A percentile compares a stretch with the other conserved stretches of the same genome.
phyloP scores from a whole-genome alignment of 2,329 filamentous ascomycete species.

The Apiospora saccharicola region DNA sequence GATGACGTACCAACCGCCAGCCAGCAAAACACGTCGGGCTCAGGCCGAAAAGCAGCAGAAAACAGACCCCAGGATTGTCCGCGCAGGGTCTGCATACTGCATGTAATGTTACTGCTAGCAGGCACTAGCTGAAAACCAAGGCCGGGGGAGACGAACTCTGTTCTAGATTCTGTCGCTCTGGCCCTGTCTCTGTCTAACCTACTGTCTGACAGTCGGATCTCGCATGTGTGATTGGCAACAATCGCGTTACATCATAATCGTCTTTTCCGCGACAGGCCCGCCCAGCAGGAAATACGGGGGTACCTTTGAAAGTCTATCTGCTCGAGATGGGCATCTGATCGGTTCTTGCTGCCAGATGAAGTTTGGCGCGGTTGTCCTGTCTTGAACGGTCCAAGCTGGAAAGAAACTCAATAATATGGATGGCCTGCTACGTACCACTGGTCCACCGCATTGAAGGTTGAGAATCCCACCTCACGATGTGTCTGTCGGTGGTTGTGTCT shows the following conservation, averaged over 20 bases:
- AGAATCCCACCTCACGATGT: neutral
- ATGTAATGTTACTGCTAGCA: neutral
- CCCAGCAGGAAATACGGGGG: neutral
- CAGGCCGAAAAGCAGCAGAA: neutral
- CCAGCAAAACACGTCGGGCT: neutral
- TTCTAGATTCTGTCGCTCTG: neutral
- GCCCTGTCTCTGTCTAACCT: neutral
- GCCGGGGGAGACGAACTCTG: neutral
- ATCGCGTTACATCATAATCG: neutral
- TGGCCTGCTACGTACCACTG: neutral
- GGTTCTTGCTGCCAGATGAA: neutral
- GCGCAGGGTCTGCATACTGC: neutral
- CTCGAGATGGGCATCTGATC: neutral
- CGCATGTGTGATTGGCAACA: neutral
- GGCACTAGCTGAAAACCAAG: neutral
- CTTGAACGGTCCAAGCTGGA: conserved; percentile 13
- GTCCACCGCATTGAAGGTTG: too few species aligned
- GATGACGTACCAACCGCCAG: neutral
- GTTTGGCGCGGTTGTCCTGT: neutral
- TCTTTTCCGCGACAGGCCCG: neutral
- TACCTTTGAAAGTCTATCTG: neutral
- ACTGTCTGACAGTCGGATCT: neutral
- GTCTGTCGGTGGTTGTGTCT: neutral
- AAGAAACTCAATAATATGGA: conserved; percentile 2
- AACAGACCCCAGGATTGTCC: neutral